These are phyloP conservation scores for Mortierella sp. DNA, from an alignment of 371 early-diverging fungal genomes.

Conservation along the genomic window DNA sequence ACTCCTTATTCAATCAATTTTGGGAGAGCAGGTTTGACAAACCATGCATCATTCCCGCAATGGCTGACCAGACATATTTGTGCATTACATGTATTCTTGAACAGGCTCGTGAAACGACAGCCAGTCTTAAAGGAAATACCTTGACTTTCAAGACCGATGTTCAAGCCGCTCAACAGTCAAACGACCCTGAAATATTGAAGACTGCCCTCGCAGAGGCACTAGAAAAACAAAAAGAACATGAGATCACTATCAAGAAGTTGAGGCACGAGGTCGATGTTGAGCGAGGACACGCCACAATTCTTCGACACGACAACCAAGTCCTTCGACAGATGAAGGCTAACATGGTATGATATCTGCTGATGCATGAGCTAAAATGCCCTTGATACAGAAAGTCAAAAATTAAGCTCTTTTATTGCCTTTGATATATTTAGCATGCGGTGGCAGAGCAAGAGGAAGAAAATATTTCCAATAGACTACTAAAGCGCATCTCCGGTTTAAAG, in stretches of 20 bases:
- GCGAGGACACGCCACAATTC: constrained; percentile 75
- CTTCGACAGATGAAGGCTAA: constrained; percentile 72
- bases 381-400: neutral
- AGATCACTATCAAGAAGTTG: constrained; percentile 66
- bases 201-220: constrained; percentile 58
- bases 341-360: constrained; percentile 60
- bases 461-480: constrained; percentile 75
- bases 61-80: neutral
- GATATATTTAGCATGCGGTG: constrained; percentile 63
- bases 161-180: constrained; percentile 8
- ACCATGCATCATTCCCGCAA: neutral
- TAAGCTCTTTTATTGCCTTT: constrained; percentile 1
- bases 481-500: constrained; percentile 75
- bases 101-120: constrained; percentile 50
- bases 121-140: constrained; percentile 27
- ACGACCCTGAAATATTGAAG: constrained; percentile 57
- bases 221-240: constrained; percentile 61
- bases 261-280: constrained; percentile 78
- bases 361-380: neutral
- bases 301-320: constrained; percentile 74
- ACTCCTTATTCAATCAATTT: neutral
- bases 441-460: constrained; percentile 82
- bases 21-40: neutral
- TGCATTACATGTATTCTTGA: neutral
- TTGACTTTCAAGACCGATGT: constrained; percentile 10